Evolutionary conservation across 1,139 yeast genomes (phyloP).

Genomic region (Suhomyces ambrosiae): DNA sequence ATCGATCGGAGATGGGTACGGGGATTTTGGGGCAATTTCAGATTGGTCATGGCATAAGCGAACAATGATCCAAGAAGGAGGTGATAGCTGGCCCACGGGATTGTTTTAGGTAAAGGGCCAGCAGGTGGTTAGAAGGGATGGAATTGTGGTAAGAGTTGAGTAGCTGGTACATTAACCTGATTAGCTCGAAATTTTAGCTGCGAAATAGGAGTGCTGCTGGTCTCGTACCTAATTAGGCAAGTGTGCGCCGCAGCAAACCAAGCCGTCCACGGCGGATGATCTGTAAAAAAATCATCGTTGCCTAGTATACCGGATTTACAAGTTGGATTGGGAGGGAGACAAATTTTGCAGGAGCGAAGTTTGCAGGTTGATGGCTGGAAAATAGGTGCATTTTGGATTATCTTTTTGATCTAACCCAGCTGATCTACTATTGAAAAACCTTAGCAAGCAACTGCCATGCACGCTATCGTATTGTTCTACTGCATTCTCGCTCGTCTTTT

Average conservation of each 20-base stretch:
- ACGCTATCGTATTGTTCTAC: not conserved
- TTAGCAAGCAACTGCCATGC: too few species aligned
- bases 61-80: not conserved
- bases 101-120: too few species aligned
- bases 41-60: not conserved
- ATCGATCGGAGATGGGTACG: not conserved
- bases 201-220: conserved; percentile 13
- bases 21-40: not conserved
- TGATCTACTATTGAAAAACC: too few species aligned
- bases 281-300: too few species aligned
- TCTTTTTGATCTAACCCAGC: conserved; percentile 6
- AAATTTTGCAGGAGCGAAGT: too few species aligned
- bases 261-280: not conserved
- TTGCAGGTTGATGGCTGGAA: not conserved
- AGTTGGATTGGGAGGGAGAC: not conserved
- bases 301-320: too few species aligned
- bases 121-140: too few species aligned
- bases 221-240: conserved; percentile 7
- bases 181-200: too few species aligned
- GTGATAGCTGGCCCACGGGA: not conserved
- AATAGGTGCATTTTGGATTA: conserved; percentile 1
- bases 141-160: too few species aligned
- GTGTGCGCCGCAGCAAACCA: not conserved
- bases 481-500: not conserved
- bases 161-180: conserved; percentile 1